Percentiles rank a stretch among this genome's conserved stretches.
Conservation (phyloP, 1,284 basidiomycete genomes). For the Sanghuangporus sanghuang region DNA sequence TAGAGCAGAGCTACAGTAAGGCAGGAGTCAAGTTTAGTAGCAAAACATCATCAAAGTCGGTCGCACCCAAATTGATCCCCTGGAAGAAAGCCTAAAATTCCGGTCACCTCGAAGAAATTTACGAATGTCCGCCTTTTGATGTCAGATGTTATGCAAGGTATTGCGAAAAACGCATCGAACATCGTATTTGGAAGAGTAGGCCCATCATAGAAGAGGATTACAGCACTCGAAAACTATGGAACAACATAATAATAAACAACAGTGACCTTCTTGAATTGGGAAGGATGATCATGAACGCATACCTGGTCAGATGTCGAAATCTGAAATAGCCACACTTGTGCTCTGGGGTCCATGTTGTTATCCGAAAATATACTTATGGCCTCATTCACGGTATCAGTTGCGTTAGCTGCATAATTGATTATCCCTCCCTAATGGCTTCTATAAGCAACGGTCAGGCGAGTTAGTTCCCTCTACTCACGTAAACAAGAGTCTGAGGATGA, state of each 20-base stretch:
- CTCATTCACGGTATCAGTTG: constrained; percentile 1
- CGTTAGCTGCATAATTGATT: constrained; percentile 1
- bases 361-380: constrained; percentile 8
- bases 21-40: neutral
- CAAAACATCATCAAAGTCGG: neutral
- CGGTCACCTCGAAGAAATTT: neutral
- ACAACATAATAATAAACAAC: too few species aligned
- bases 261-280: neutral
- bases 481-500: constrained; percentile 6
- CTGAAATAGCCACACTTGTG: constrained; percentile 9
- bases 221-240: neutral
- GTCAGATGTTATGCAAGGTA: neutral
- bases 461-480: neutral
- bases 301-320: constrained; percentile 2
- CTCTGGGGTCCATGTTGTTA: constrained; percentile 14
- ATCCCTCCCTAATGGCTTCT: neutral
- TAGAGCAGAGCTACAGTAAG: neutral
- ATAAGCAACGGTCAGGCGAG: neutral
- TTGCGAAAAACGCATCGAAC: constrained; percentile 6
- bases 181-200: constrained; percentile 4
- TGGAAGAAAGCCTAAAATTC: constrained; percentile 8
- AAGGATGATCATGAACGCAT: neutral
- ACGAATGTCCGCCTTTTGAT: neutral
- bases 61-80: neutral
- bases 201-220: constrained; percentile 12